phyloP scores from a whole-genome alignment of 2,329 filamentous ascomycete species.

The Phymatotrichopsis omnivora region DNA sequence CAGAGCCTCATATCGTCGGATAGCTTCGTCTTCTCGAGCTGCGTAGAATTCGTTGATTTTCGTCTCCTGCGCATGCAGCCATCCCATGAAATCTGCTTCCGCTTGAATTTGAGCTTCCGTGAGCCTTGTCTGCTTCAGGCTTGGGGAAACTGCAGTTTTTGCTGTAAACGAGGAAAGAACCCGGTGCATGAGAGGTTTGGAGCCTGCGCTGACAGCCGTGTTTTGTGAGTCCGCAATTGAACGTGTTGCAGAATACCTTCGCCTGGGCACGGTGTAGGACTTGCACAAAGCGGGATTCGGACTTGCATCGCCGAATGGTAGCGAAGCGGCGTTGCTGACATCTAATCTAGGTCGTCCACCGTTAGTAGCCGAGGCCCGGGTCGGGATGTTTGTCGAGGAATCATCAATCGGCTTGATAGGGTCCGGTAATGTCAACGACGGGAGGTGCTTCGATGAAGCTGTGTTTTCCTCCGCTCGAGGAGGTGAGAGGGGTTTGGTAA shows the following conservation, averaged over 20 bases:
- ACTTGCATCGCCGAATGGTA: too few species aligned
- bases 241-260: constrained; percentile 5
- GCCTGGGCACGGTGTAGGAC: too few species aligned
- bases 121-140: constrained; percentile 27
- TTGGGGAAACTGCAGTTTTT: not conserved
- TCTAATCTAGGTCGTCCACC: too few species aligned
- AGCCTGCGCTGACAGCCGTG: constrained; percentile 2
- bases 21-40: constrained; percentile 76
- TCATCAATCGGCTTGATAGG: constrained; percentile 22
- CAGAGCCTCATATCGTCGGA: constrained; percentile 57
- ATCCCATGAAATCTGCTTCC: constrained; percentile 77
- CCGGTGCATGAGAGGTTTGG: not conserved
- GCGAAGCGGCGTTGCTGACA: too few species aligned
- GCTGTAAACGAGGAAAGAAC: constrained; percentile 7
- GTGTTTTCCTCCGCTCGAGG: too few species aligned
- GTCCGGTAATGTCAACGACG: constrained; percentile 23
- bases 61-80: constrained; percentile 71
- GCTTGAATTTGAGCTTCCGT: constrained; percentile 55
- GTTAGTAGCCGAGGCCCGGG: too few species aligned
- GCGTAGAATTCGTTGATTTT: constrained; percentile 90
- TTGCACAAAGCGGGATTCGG: too few species aligned
- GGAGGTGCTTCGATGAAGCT: too few species aligned
- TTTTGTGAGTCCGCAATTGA: constrained; percentile 7
- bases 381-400: too few species aligned
- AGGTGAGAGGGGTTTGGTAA: too few species aligned